Evolutionary conservation across 345 rosid species (phyloP).

Genomic region (Orychophragmus violaceus): DNA sequence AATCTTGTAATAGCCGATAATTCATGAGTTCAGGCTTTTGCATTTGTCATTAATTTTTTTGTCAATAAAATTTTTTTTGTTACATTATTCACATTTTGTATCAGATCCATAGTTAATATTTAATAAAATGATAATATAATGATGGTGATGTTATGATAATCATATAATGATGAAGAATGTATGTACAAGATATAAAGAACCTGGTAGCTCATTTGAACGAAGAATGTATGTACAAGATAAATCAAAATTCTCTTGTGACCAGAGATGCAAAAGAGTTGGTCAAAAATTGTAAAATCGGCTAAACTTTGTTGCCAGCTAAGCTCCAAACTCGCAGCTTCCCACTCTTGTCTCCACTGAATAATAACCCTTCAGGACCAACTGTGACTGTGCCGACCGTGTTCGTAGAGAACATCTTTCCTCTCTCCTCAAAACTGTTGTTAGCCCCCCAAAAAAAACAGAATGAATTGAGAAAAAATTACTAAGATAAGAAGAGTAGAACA

Average conservation of each 20-base stretch:
- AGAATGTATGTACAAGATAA: background rate
- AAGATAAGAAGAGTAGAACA: background rate
- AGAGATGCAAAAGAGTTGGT: background rate
- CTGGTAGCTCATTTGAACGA: background rate
- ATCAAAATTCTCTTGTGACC: background rate
- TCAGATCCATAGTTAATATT: too few species aligned
- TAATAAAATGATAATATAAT: too few species aligned
- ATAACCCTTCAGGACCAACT: conserved; percentile 33
- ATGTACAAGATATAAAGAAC: background rate
- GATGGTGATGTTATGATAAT: too few species aligned
- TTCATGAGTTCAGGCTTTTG: too few species aligned
- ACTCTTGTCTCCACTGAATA: conserved; percentile 48
- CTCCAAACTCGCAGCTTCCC: conserved; percentile 32
- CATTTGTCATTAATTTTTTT: too few species aligned
- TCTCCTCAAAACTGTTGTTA: conserved; percentile 21
- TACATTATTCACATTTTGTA: too few species aligned
- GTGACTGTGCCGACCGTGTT: conserved; percentile 30
- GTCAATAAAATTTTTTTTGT: too few species aligned
- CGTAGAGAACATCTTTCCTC: conserved; percentile 44
- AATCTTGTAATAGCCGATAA: too few species aligned
- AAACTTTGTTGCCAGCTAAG: conserved; percentile 13
- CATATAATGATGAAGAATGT: too few species aligned
- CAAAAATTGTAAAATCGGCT: background rate
- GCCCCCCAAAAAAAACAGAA: background rate
- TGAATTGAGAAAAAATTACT: background rate